phyloP scores from a whole-genome alignment of 306 rosid genomes.

The Prunus fruticosa region DNA sequence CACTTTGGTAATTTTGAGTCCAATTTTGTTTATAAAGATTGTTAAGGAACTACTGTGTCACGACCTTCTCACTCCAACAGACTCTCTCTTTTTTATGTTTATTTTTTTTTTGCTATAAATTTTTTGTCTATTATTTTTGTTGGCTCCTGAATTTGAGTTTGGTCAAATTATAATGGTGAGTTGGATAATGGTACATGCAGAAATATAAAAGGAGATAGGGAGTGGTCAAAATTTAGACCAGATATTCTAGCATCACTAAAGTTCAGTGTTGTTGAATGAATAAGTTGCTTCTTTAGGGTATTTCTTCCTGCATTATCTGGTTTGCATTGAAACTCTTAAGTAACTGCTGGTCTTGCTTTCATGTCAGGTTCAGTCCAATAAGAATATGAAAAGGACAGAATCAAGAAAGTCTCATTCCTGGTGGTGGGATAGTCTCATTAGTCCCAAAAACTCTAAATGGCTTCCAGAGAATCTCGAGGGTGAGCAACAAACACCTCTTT shows the following conservation, averaged over 20 bases:
- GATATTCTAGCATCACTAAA: background rate
- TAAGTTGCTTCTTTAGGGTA: background rate
- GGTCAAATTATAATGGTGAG: background rate
- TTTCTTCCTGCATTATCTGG: too few relatives aligned
- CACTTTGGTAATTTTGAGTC: background rate
- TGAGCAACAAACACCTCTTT: slow-evolving; percentile 26
- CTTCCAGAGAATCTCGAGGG: slow-evolving; percentile 87
- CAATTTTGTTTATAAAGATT: background rate
- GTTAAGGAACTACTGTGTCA: background rate
- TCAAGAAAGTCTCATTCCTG: slow-evolving; percentile 75
- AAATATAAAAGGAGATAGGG: background rate
- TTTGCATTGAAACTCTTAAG: background rate
- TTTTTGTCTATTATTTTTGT: background rate
- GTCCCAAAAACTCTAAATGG: slow-evolving; percentile 83
- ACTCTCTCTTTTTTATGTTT: background rate
- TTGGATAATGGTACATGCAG: background rate
- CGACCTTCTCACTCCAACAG: background rate
- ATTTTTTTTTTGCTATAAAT: background rate
- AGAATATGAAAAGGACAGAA: slow-evolving; percentile 59
- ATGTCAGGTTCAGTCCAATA: slow-evolving; percentile 39
- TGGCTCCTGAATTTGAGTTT: background rate
- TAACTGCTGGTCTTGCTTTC: background rate
- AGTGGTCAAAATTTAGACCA: background rate
- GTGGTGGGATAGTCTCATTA: slow-evolving; percentile 97
- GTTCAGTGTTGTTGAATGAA: background rate